Percentiles rank a stretch among this genome's conserved stretches.
Conservation (phyloP, 257 asterid species). For the Thymus quinquecostatus region DNA sequence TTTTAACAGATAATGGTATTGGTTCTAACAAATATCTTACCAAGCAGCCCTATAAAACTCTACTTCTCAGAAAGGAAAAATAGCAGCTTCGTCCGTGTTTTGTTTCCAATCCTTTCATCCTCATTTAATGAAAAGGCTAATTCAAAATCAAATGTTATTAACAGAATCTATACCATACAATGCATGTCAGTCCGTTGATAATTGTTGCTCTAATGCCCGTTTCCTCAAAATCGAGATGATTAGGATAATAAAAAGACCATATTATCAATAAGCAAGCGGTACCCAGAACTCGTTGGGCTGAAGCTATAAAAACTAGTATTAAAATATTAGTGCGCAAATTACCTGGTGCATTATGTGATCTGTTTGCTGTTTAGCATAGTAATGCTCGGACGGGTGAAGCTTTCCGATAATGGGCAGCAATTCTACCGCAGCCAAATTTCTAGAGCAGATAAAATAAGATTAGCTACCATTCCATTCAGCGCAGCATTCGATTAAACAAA, state of each 20-base stretch:
- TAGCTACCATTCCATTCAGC: conserved; percentile 13
- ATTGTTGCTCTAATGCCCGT: conserved; percentile 2
- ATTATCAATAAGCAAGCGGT: neutral
- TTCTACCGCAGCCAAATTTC: conserved; percentile 75
- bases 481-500: conserved; percentile 24
- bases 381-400: conserved; percentile 86
- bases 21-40: neutral
- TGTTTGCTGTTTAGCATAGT: conserved; percentile 88
- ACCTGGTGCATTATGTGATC: conserved; percentile 91
- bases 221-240: conserved; percentile 11
- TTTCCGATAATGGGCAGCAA: conserved; percentile 79
- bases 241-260: neutral
- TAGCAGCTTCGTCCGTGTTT: neutral
- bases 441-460: conserved; percentile 33
- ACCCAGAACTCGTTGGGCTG: conserved; percentile 10
- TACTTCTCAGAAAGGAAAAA: neutral
- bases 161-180: neutral
- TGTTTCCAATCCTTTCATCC: neutral
- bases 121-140: neutral
- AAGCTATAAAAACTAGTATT: neutral
- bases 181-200: neutral
- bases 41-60: no score
- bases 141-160: neutral
- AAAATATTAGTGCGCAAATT: conserved; percentile 20
- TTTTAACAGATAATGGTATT: neutral